Evolutionary conservation across 2,329 filamentous ascomycete species (phyloP).

Genomic region (Hyphodiscus sp.): DNA sequence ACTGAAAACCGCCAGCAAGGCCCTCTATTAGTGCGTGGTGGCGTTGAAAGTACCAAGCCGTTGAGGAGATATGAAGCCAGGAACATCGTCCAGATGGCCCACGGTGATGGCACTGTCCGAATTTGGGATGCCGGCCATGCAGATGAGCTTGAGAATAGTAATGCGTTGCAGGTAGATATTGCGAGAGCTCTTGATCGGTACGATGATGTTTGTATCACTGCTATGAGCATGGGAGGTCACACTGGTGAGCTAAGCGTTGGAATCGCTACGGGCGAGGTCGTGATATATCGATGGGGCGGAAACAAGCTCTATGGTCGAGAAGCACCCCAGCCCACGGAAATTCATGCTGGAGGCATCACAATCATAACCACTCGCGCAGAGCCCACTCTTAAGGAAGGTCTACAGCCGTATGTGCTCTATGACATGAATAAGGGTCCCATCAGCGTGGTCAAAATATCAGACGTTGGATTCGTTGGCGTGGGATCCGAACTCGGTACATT

Average conservation of each 20-base stretch:
- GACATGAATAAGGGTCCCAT: constrained; percentile 79
- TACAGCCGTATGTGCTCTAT: constrained; percentile 74
- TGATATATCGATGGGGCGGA: constrained; percentile 80
- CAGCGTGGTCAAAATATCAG: constrained; percentile 74
- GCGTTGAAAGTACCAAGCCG: constrained; percentile 62
- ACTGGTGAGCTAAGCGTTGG: constrained; percentile 84
- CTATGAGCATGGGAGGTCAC: constrained; percentile 72
- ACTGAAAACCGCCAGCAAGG: constrained; percentile 76
- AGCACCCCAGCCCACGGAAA: constrained; percentile 42
- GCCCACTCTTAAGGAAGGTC: constrained; percentile 65
- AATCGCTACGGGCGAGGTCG: constrained; percentile 73
- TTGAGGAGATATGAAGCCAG: constrained; percentile 74
- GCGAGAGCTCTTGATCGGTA: constrained; percentile 75
- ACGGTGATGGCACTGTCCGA: constrained; percentile 85
- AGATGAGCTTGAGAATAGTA: constrained; percentile 86
- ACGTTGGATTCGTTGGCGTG: constrained; percentile 84
- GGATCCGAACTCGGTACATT: constrained; percentile 80
- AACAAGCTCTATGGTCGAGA: constrained; percentile 69
- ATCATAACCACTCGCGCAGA: constrained; percentile 71
- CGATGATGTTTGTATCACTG: constrained; percentile 67
- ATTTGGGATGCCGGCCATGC: constrained; percentile 89
- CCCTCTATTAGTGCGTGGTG: constrained; percentile 71
- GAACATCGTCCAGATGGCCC: constrained; percentile 78
- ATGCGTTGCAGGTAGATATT: constrained; percentile 78
- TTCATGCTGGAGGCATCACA: constrained; percentile 63